Conservation (phyloP, 352 stramenopile genomes). For the Globisporangium middletonii region DNA sequence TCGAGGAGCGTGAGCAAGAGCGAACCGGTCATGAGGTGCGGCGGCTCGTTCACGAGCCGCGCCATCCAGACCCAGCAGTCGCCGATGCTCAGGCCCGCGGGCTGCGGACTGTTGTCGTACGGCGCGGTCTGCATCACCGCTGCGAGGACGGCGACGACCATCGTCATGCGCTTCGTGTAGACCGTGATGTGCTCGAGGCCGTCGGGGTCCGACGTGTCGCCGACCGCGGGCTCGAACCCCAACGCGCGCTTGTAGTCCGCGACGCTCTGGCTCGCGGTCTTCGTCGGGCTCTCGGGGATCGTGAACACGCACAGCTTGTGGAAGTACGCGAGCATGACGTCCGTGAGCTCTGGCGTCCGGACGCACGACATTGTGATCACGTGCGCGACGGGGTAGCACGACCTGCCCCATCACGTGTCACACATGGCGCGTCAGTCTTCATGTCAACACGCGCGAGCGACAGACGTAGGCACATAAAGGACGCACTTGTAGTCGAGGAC, state of each 20-base stretch:
- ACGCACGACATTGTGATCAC: constrained; percentile 79
- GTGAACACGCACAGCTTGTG: constrained; percentile 72
- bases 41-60: constrained; percentile 59
- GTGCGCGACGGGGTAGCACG: constrained; percentile 63
- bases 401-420: constrained; percentile 18
- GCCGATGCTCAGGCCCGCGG: constrained; percentile 42
- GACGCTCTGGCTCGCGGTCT: constrained; percentile 43
- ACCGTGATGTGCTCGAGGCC: constrained; percentile 69
- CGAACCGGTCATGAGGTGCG: constrained; percentile 62
- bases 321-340: constrained; percentile 67
- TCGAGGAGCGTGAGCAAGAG: constrained; percentile 73
- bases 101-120: constrained; percentile 48
- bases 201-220: constrained; percentile 49
- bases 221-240: constrained; percentile 60
- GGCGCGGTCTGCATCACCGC: constrained; percentile 65
- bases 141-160: constrained; percentile 62
- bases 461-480: not conserved
- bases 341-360: constrained; percentile 59
- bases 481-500: constrained; percentile 76
- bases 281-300: constrained; percentile 53
- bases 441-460: constrained; percentile 2
- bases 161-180: constrained; percentile 77
- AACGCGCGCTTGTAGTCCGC: constrained; percentile 61
- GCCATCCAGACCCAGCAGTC: constrained; percentile 75
- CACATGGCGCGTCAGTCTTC: constrained; percentile 1